Evolutionary conservation across 176 grass and related monocot genomes (phyloP), one percentile per base, ranked within the genome.

Genomic region (Avena insularis): DNA sequence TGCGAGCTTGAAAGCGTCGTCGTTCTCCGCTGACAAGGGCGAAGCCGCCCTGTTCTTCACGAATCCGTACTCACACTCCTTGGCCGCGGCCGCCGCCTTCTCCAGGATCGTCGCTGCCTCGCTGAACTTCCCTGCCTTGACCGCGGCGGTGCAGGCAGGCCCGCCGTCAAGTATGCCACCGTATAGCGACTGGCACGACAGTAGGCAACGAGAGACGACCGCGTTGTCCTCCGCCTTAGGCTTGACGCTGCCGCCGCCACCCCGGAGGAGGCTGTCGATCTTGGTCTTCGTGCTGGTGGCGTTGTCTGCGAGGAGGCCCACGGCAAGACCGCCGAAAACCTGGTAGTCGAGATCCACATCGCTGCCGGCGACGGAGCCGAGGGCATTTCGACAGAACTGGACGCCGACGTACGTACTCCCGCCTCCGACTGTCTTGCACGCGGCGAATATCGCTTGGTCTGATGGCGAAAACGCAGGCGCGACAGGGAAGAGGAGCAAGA

Each of bases 361-460:
- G 77, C 67, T 59, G 16, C 33, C 43, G 68, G 31, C 49, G 4
- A 80, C 83, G 48, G 83, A 89, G 59, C 58, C 69, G 2, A 89
- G 69, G 1, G 87, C 76, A 12, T 4, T 15, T 23, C 67, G 0
- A 58, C 82, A 89, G 77, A 89, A 89, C n/a, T 46, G 16, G 21
- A 85, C 8, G 77, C 47, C 36, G 21, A 89, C 74, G 88, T 56
- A 80, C 9, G 9, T 23, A 73, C 73, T 78, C 19, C 80, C 76
- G 33, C 77, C 82, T 31, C 82, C 82, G 56, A 85, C 66, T 16
- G 65, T 85, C 87, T 85, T 89, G 76, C 82, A 89, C 2, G 49
- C 35, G 2, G 67, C 66, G 2, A 80, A 47, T 17, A 77, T 47
- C 1, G 46, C 35, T 48, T 21, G 20, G 4, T 11, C 19, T 21